Evolutionary conservation across 1,284 basidiomycete species (phyloP), one percentile per base, ranked within the genome.

Genomic region (Pterulicium gracile): DNA sequence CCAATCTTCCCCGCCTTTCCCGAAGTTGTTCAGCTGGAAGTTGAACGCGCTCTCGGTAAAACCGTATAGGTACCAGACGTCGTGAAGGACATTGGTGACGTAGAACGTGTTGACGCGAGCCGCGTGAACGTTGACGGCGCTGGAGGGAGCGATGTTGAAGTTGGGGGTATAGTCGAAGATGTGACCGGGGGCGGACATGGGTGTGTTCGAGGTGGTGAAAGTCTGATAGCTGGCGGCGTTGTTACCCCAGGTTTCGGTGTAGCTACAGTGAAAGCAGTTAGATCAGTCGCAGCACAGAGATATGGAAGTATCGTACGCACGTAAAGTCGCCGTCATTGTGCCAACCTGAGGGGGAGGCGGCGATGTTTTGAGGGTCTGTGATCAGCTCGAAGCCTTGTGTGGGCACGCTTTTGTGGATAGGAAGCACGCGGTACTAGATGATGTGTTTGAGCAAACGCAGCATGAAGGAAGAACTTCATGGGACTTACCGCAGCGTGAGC

Each of bases 371-470:
- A 4, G 64, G 64, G 49, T 66, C 56, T 1, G 50, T 56, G 17
- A 63, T 43, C 24, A 51, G 50, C 52, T 62, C 48, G 48, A 61
- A 56, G 34, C 61, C 61, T 20, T 63, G 49, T 17, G 55, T 56
- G 22, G 53, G 55, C 42, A 50, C 50, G 50, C 65, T 56, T 47
- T 59, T 55, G 10, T 45, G 47, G 45, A 64, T 60, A n/a, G 63
- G 62, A 27, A 65, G 48, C 4, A 63, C 63, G n/a, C n/a, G n/a
- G n/a, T n/a, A 14, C 52, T 54, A 54, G 61, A 65, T 59, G 61
- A n/a, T n/a, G n/a, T 24, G n/a, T 12, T 18, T 13, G 14, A 22
- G 64, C 58, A 39, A 69, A 66, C 50, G 70, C 79, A 57, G 78
- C 73, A 48, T 72, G 72, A 5, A 76, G 69, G 65, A 14, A 34